Evolutionary conservation across 2,329 filamentous ascomycete genomes (phyloP).

Genomic region (Gyromitra esculenta): DNA sequence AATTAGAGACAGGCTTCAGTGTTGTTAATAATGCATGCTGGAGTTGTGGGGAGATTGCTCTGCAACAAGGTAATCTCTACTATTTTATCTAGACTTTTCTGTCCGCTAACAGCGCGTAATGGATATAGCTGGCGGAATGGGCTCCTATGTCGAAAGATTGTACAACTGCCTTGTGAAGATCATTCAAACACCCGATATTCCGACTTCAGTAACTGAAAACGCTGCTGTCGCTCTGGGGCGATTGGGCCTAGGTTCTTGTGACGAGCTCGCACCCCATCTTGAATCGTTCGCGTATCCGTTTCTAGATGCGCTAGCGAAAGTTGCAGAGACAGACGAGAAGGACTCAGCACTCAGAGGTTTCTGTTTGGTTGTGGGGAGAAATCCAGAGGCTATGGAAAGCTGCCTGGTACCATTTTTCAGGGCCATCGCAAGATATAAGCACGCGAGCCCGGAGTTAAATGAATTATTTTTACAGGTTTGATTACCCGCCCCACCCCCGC

Average conservation of each 20-base stretch:
- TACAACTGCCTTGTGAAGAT: conserved; percentile 82
- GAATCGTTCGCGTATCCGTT: conserved; percentile 83
- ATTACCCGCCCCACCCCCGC: conserved; percentile 43
- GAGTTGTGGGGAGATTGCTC: conserved; percentile 91
- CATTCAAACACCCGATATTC: conserved; percentile 83
- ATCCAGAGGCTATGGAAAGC: conserved; percentile 91
- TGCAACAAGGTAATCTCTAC: conserved; percentile 70
- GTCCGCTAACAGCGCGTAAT: conserved; percentile 31
- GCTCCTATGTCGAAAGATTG: conserved; percentile 78
- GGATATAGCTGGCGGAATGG: conserved; percentile 67
- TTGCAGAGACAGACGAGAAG: conserved; percentile 92
- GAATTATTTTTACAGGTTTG: conserved; percentile 80
- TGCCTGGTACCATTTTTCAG: conserved; percentile 83
- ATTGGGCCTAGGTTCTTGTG: conserved; percentile 80
- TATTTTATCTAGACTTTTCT: not conserved
- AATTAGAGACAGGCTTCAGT: conserved; percentile 84
- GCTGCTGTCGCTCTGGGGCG: conserved; percentile 91
- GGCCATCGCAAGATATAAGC: conserved; percentile 80
- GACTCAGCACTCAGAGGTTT: conserved; percentile 93
- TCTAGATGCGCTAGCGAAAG: conserved; percentile 80
- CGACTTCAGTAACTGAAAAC: conserved; percentile 89
- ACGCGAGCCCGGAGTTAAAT: conserved; percentile 73
- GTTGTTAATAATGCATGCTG: conserved; percentile 99
- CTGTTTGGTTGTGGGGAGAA: conserved; percentile 81
- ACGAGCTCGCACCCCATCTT: conserved; percentile 80